A percentile compares a stretch with the other conserved stretches of the same genome.
These are phyloP conservation scores for Phyllosticta capitalensis DNA, from an alignment of 2,329 filamentous ascomycete species.

Conservation along the genomic window DNA sequence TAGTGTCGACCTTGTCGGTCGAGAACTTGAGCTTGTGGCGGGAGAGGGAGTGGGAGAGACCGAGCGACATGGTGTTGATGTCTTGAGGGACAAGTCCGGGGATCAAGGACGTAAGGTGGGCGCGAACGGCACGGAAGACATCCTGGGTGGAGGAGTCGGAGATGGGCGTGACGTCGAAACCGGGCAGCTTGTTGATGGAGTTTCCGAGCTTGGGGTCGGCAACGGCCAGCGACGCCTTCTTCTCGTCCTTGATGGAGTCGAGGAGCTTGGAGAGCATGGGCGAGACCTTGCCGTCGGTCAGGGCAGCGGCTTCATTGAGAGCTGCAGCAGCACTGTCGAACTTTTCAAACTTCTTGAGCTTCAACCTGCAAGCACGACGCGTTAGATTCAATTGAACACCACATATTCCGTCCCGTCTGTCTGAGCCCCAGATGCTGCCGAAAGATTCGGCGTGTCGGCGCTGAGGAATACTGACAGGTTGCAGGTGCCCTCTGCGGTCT, in stretches of 20 bases:
- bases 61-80: conserved; percentile 87
- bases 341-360: conserved; percentile 95
- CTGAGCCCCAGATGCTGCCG: too few relatives aligned
- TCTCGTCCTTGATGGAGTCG: conserved; percentile 89
- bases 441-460: background rate
- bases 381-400: background rate
- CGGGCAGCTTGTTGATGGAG: conserved; percentile 84
- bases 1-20: conserved; percentile 96
- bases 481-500: conserved; percentile 74
- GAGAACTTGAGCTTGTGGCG: conserved; percentile 98
- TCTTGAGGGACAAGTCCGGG: conserved; percentile 78
- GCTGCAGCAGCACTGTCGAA: conserved; percentile 89
- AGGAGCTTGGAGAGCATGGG: conserved; percentile 74
- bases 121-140: conserved; percentile 87
- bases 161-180: conserved; percentile 74
- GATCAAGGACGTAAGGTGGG: conserved; percentile 81
- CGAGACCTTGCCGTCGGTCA: conserved; percentile 92
- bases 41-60: conserved; percentile 83
- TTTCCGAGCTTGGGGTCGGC: conserved; percentile 85
- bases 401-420: background rate
- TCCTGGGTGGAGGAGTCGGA: conserved; percentile 76
- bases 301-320: conserved; percentile 77
- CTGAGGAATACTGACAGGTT: conserved; percentile 58
- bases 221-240: conserved; percentile 90
- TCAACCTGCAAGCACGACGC: conserved; percentile 49